These are phyloP conservation scores for Gaeumannomyces sp. DNA, from an alignment of 2,329 filamentous ascomycete species.

Conservation along the genomic window DNA sequence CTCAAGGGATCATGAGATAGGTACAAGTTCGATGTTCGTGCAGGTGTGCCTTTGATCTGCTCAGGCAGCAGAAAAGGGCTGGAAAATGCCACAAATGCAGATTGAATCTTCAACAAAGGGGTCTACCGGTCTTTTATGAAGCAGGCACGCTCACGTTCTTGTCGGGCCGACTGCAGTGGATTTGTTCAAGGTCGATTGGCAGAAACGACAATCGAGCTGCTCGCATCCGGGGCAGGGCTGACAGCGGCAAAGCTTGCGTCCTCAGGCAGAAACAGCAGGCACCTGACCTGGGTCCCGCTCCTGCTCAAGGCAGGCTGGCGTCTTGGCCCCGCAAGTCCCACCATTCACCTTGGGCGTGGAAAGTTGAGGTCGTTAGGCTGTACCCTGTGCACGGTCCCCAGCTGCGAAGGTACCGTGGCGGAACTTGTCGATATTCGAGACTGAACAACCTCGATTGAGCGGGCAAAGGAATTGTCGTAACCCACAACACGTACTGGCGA, in stretches of 20 bases:
- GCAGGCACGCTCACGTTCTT: no score
- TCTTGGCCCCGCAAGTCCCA: not conserved
- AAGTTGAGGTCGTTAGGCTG: conserved; percentile 13
- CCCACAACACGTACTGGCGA: conserved; percentile 11
- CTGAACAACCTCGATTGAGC: conserved; percentile 12
- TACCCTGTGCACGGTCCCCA: conserved; percentile 16
- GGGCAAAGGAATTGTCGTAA: conserved; percentile 15
- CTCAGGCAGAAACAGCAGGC: not conserved
- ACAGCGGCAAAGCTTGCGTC: not conserved
- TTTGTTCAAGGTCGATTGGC: no score
- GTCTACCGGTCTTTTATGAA: no score
- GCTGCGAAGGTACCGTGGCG: conserved; percentile 15
- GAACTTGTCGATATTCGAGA: conserved; percentile 16
- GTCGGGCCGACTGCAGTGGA: no score
- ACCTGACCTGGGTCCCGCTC: not conserved
- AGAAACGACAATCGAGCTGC: no score
- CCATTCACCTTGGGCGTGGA: not conserved
- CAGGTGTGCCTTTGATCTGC: no score
- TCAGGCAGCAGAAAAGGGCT: no score
- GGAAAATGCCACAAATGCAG: no score
- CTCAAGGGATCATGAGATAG: no score
- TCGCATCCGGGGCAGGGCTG: no score
- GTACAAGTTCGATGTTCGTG: no score
- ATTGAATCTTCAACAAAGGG: no score
- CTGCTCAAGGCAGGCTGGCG: not conserved